Conservation (phyloP, 148 eudicot genomes). For the Fagopyrum esculentum region DNA sequence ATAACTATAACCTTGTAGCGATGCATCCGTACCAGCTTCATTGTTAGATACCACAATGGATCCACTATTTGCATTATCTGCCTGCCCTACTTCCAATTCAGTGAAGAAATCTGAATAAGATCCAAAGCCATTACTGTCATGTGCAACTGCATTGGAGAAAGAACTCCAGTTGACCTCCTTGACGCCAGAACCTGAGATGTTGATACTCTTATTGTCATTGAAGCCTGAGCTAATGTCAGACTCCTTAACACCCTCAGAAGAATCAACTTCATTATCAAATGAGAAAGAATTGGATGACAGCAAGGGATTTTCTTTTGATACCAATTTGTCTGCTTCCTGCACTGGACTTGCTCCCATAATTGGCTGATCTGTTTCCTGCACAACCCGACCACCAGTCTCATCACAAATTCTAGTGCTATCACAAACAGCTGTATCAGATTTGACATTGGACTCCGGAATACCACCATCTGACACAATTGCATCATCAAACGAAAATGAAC, state of each 20-base stretch:
- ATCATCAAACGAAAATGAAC: slow-evolving; percentile 13
- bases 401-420: slow-evolving; percentile 6
- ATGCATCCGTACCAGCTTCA: slow-evolving; percentile 16
- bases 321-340: slow-evolving; percentile 3
- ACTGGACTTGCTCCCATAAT: slow-evolving; percentile 23
- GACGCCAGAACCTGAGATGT: slow-evolving; percentile 40
- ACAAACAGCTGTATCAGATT: slow-evolving; percentile 1
- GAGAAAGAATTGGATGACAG: slow-evolving; percentile 30
- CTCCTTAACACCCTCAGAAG: slow-evolving; percentile 19
- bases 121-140: slow-evolving; percentile 43
- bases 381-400: slow-evolving; percentile 9
- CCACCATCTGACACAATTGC: slow-evolving; percentile 7
- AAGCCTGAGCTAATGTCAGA: slow-evolving; percentile 24
- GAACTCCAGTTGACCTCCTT: slow-evolving; percentile 90
- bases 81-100: slow-evolving; percentile 37
- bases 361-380: slow-evolving; percentile 8
- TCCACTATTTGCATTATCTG: slow-evolving; percentile 27
- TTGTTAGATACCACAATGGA: slow-evolving; percentile 23
- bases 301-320: slow-evolving; percentile 10
- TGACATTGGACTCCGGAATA: neutral
- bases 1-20: slow-evolving; percentile 17
- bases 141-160: slow-evolving; percentile 37
- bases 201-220: slow-evolving; percentile 22
- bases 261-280: slow-evolving; percentile 32
- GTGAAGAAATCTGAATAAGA: slow-evolving; percentile 71